phyloP scores from a whole-genome alignment of 1,139 yeast species.

The Debaryomyces fabryi region DNA sequence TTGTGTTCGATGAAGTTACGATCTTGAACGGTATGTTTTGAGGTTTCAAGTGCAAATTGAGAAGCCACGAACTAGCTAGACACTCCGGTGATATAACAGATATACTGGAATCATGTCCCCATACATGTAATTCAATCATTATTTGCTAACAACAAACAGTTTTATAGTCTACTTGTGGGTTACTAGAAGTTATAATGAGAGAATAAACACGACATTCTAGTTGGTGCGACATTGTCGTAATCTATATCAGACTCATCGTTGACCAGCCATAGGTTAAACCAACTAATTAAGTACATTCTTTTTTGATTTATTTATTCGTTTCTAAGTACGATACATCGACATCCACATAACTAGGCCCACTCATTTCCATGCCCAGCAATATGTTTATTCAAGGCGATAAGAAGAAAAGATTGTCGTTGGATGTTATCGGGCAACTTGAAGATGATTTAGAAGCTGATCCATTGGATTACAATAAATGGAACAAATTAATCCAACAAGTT shows the following conservation, averaged over 20 bases:
- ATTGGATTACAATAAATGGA: slow-evolving; percentile 60
- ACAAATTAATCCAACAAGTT: slow-evolving; percentile 55
- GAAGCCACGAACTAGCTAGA: slow-evolving; percentile 41
- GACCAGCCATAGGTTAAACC: not conserved
- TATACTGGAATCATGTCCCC: slow-evolving; percentile 49
- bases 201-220: slow-evolving; percentile 4
- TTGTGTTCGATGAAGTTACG: slow-evolving; percentile 61
- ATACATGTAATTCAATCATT: slow-evolving; percentile 52
- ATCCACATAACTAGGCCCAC: not conserved
- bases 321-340: not conserved
- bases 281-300: not conserved
- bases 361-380: slow-evolving; percentile 12
- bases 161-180: not conserved
- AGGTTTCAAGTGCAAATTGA: slow-evolving; percentile 14
- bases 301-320: not conserved
- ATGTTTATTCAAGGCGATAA: slow-evolving; percentile 30
- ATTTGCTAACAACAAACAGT: not conserved
- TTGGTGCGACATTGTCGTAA: slow-evolving; percentile 3
- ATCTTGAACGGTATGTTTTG: slow-evolving; percentile 30
- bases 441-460: slow-evolving; percentile 62
- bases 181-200: not conserved
- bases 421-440: slow-evolving; percentile 59
- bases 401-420: slow-evolving; percentile 42
- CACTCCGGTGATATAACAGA: slow-evolving; percentile 46
- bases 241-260: slow-evolving; percentile 3